These are phyloP conservation scores for Colletotrichum spaethianum DNA, from an alignment of 2,329 filamentous ascomycete genomes.

Conservation along the genomic window DNA sequence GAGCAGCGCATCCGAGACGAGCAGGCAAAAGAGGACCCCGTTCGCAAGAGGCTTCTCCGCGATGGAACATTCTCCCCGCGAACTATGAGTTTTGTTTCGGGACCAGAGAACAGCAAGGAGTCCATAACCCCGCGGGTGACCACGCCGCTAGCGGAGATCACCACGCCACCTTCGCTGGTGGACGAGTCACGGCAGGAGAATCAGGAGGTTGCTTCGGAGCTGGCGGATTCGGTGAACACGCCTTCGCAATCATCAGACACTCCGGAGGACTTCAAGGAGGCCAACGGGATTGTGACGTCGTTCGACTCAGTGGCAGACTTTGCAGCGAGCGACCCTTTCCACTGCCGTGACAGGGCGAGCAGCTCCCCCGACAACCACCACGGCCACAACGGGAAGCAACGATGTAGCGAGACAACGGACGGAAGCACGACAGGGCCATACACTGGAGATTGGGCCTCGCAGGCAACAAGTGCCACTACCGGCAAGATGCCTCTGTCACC, in stretches of 20 bases:
- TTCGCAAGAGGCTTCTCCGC: slow-evolving; percentile 52
- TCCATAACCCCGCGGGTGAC: slow-evolving; percentile 35
- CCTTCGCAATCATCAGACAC: slow-evolving; percentile 51
- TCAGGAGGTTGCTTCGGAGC: slow-evolving; percentile 46
- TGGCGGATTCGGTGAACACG: slow-evolving; percentile 48
- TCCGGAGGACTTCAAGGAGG: slow-evolving; percentile 55
- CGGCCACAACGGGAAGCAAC: slow-evolving; percentile 64
- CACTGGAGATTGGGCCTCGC: slow-evolving; percentile 73
- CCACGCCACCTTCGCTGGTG: slow-evolving; percentile 39
- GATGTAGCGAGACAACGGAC: slow-evolving; percentile 74
- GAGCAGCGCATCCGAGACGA: slow-evolving; percentile 76
- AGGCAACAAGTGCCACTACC: slow-evolving; percentile 74
- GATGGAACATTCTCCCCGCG: slow-evolving; percentile 62
- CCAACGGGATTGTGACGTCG: slow-evolving; percentile 59
- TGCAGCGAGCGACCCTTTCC: slow-evolving; percentile 65
- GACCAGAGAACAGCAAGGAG: slow-evolving; percentile 26
- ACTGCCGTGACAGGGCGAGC: slow-evolving; percentile 51
- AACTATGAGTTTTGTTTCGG: slow-evolving; percentile 58
- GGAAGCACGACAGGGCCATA: slow-evolving; percentile 68
- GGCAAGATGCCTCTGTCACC: slow-evolving; percentile 76
- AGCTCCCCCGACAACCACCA: slow-evolving; percentile 53
- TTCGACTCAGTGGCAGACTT: slow-evolving; percentile 65
- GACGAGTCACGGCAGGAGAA: slow-evolving; percentile 45
- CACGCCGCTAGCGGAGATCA: slow-evolving; percentile 35
- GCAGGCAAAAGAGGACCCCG: slow-evolving; percentile 65